These are phyloP conservation scores for Trametes gibbosa DNA, from an alignment of 768 basidiomycete species.

Conservation along the genomic window DNA sequence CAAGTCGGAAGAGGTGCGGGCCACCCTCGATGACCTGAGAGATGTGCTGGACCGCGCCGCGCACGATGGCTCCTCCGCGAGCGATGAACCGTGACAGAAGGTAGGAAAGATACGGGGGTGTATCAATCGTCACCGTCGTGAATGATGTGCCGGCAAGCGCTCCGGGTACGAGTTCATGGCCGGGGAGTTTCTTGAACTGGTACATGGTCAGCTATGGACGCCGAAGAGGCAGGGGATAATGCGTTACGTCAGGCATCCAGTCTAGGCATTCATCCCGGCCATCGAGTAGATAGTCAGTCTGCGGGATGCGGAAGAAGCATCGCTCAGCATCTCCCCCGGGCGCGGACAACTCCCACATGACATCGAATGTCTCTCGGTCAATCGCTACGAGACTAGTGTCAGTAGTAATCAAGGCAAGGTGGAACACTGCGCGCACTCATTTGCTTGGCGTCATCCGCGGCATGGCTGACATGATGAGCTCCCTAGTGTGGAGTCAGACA, in stretches of 20 bases:
- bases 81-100: constrained; percentile 57
- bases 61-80: constrained; percentile 59
- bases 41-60: constrained; percentile 64
- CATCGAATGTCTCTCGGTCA: constrained; percentile 71
- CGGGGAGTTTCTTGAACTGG: constrained; percentile 42
- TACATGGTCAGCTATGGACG: neutral
- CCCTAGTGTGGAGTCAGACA: constrained; percentile 45
- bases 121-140: constrained; percentile 67
- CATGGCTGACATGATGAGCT: constrained; percentile 72
- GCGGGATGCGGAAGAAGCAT: constrained; percentile 61
- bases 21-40: constrained; percentile 68
- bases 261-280: constrained; percentile 35
- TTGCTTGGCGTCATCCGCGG: constrained; percentile 48
- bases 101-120: constrained; percentile 60
- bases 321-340: constrained; percentile 53
- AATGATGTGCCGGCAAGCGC: constrained; percentile 55
- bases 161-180: constrained; percentile 39
- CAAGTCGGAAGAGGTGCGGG: constrained; percentile 21
- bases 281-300: constrained; percentile 56
- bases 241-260: constrained; percentile 35
- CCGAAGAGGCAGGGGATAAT: neutral
- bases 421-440: constrained; percentile 40
- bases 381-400: constrained; percentile 42
- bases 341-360: constrained; percentile 70
- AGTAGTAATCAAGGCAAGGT: neutral